phyloP scores from a whole-genome alignment of 345 rosid genomes.

The Erucastrum elatum region DNA sequence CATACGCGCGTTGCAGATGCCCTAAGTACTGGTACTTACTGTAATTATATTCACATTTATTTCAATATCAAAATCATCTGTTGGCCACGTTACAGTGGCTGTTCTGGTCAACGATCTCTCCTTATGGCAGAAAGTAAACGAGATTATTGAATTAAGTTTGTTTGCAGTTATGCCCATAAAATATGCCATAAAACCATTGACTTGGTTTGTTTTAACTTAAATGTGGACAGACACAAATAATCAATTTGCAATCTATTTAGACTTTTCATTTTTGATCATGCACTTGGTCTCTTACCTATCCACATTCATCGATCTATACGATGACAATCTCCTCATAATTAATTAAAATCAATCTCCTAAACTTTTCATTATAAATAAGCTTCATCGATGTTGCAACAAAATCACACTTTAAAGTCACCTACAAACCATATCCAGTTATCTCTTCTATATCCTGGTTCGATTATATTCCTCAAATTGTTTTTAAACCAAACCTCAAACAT shows the following conservation, averaged over 20 bases:
- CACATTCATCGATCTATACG: conserved; percentile 10
- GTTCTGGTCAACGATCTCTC: conserved; percentile 25
- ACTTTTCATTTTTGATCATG: conserved; percentile 14
- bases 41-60: neutral
- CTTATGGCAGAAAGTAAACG: conserved; percentile 15
- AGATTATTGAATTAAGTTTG: conserved; percentile 4
- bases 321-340: neutral
- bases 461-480: neutral
- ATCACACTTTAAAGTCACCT: conserved; percentile 20
- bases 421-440: conserved; percentile 8
- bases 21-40: neutral
- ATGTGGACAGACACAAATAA: neutral
- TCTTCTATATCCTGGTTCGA: conserved; percentile 21
- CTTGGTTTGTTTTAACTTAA: conserved; percentile 14
- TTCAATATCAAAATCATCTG: neutral
- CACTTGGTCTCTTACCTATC: conserved; percentile 26
- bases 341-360: conserved; percentile 1
- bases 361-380: conserved; percentile 9
- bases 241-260: neutral
- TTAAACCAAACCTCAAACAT: neutral
- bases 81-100: conserved; percentile 11
- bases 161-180: conserved; percentile 4
- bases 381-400: conserved; percentile 16
- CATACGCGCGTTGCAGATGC: no score
- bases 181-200: conserved; percentile 25